Evolutionary conservation across 805 yeast species (phyloP).

Genomic region (Candida broadrunensis): DNA sequence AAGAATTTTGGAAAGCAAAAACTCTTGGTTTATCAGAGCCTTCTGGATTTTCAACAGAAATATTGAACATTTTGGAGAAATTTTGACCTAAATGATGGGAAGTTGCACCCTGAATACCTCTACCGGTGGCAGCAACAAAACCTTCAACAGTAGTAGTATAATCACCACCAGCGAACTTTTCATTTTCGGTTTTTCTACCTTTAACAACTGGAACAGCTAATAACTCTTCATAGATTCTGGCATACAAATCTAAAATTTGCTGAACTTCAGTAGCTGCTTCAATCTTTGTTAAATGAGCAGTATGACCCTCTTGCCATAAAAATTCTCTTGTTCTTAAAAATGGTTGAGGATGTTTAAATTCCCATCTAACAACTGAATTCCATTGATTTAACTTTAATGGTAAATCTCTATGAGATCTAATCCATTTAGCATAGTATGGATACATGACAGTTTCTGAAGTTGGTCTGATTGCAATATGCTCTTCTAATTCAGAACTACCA

Average conservation of each 20-base stretch:
- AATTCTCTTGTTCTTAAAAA: slow-evolving; percentile 98
- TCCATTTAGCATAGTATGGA: slow-evolving; percentile 99
- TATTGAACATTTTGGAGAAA: slow-evolving; percentile 97
- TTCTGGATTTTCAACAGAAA: slow-evolving; percentile 92
- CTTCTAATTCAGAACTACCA: slow-evolving; percentile 90
- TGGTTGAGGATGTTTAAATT: slow-evolving; percentile 99
- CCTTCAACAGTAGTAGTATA: slow-evolving; percentile 97
- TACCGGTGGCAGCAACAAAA: slow-evolving; percentile 95
- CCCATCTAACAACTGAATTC: slow-evolving; percentile 99
- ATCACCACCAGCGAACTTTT: slow-evolving; percentile 96
- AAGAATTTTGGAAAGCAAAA: slow-evolving; percentile 92
- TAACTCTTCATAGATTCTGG: slow-evolving; percentile 80
- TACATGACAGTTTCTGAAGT: slow-evolving; percentile 99
- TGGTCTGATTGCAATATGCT: slow-evolving; percentile 98
- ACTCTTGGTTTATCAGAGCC: slow-evolving; percentile 85
- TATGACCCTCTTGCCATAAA: slow-evolving; percentile 99
- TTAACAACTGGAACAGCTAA: slow-evolving; percentile 96
- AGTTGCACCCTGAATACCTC: slow-evolving; percentile 99
- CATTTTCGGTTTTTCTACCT: slow-evolving; percentile 95
- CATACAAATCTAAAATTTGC: slow-evolving; percentile 83
- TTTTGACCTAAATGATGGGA: slow-evolving; percentile 97
- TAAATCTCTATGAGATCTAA: slow-evolving; percentile 95
- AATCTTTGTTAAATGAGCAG: slow-evolving; percentile 84
- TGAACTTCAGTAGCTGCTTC: slow-evolving; percentile 82
- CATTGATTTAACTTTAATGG: slow-evolving; percentile 97